These are phyloP conservation scores for Boletus rubropictus DNA, from an alignment of 768 basidiomycete genomes.

Conservation along the genomic window DNA sequence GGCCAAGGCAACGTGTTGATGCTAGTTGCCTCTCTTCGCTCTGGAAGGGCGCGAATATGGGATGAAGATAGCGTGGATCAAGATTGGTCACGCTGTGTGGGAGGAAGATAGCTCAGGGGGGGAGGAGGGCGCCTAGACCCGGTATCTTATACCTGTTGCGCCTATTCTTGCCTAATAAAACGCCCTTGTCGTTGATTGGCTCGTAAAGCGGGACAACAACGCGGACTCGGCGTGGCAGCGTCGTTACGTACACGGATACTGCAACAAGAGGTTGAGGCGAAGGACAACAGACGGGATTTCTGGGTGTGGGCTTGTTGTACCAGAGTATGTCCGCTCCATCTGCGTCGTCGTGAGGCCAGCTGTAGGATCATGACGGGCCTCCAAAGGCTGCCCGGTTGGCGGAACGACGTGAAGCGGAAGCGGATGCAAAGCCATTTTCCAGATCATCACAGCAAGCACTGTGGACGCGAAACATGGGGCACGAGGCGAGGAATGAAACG, in stretches of 20 bases:
- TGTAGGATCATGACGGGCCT: slow-evolving; percentile 23
- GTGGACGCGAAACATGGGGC: slow-evolving; percentile 2
- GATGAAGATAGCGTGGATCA: slow-evolving; percentile 28
- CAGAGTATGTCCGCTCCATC: neutral
- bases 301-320: too few species aligned
- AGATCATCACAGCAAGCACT: slow-evolving; percentile 9
- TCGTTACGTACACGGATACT: slow-evolving; percentile 22
- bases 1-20: slow-evolving; percentile 33
- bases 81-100: slow-evolving; percentile 24
- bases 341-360: slow-evolving; percentile 10
- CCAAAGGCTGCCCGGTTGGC: slow-evolving; percentile 10
- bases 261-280: neutral
- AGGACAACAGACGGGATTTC: slow-evolving; percentile 7
- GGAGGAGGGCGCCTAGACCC: slow-evolving; percentile 4
- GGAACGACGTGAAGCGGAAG: slow-evolving; percentile 16
- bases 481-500: slow-evolving; percentile 4
- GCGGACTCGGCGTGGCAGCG: slow-evolving; percentile 22
- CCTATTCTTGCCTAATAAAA: neutral
- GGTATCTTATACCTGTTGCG: slow-evolving; percentile 8
- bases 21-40: slow-evolving; percentile 13
- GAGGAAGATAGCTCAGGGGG: slow-evolving; percentile 17
- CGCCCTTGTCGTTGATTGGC: neutral
- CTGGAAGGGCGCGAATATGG: slow-evolving; percentile 25
- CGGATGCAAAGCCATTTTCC: slow-evolving; percentile 4
- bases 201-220: slow-evolving; percentile 10